These are phyloP conservation scores for Fraxinus dipetala DNA, from an alignment of 305 asterid species.

Conservation along the genomic window DNA sequence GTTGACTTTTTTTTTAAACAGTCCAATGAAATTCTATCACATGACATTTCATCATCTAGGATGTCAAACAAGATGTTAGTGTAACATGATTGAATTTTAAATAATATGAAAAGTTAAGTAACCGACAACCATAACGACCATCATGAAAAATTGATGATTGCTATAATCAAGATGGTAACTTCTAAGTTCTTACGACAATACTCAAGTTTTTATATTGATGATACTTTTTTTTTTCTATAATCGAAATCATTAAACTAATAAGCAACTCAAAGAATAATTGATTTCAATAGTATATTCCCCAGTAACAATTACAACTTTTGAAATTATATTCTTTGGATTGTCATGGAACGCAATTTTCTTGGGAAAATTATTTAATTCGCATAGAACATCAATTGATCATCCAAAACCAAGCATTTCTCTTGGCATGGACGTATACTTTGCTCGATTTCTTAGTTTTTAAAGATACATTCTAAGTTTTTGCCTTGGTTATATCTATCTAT, in stretches of 20 bases:
- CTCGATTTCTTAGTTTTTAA: not conserved
- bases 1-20: too few relatives aligned
- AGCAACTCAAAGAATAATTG: not conserved
- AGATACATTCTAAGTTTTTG: not conserved
- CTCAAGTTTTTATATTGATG: not conserved
- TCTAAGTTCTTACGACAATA: too few relatives aligned
- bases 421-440: not conserved
- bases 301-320: not conserved
- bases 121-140: too few relatives aligned
- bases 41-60: not conserved
- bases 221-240: not conserved
- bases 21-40: too few relatives aligned
- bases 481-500: not conserved
- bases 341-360: not conserved
- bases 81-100: not conserved
- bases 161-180: too few relatives aligned
- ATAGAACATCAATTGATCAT: not conserved
- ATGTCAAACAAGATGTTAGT: not conserved
- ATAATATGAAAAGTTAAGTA: too few relatives aligned
- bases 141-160: too few relatives aligned
- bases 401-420: not conserved
- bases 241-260: not conserved
- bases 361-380: not conserved
- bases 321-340: not conserved
- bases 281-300: not conserved